Evolutionary conservation across 176 grass and related monocot species (phyloP).

Genomic region (Raddia guianensis): DNA sequence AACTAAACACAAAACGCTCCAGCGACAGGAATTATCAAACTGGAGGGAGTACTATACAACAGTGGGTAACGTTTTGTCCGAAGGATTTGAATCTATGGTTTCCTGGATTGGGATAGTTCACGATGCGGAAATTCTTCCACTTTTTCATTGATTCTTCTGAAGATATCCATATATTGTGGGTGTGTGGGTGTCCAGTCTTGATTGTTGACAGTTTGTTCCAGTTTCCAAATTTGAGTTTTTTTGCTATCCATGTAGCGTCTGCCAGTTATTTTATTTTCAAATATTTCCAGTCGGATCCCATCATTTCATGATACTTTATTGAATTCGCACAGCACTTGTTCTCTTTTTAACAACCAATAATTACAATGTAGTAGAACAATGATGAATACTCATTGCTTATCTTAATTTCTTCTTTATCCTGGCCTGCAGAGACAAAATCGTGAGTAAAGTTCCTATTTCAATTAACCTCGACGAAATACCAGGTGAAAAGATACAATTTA

Average conservation of each 20-base stretch:
- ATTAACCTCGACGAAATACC: slow-evolving; percentile 20
- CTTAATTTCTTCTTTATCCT: slow-evolving; percentile 1
- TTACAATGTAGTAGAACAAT: background rate
- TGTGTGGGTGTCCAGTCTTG: background rate
- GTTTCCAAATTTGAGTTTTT: slow-evolving; percentile 8
- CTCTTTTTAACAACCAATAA: slow-evolving; percentile 12
- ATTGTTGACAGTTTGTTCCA: slow-evolving; percentile 4
- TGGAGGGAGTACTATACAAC: background rate
- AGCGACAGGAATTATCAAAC: too few species aligned
- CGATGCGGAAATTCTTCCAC: background rate
- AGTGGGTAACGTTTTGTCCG: background rate
- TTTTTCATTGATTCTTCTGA: slow-evolving; percentile 19
- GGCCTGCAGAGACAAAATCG: slow-evolving; percentile 15
- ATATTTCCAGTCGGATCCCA: slow-evolving; percentile 6
- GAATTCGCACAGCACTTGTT: slow-evolving; percentile 1
- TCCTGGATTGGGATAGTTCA: background rate
- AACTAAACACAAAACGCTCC: too few species aligned
- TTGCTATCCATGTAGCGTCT: background rate
- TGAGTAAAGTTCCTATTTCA: slow-evolving; percentile 28
- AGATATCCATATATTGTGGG: background rate
- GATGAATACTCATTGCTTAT: background rate
- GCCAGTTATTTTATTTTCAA: background rate
- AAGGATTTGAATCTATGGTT: slow-evolving; percentile 1
- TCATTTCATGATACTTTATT: background rate
- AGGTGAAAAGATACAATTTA: slow-evolving; percentile 24